phyloP scores from a whole-genome alignment of 768 basidiomycete genomes.

The Lepiota brunneoincarnata region DNA sequence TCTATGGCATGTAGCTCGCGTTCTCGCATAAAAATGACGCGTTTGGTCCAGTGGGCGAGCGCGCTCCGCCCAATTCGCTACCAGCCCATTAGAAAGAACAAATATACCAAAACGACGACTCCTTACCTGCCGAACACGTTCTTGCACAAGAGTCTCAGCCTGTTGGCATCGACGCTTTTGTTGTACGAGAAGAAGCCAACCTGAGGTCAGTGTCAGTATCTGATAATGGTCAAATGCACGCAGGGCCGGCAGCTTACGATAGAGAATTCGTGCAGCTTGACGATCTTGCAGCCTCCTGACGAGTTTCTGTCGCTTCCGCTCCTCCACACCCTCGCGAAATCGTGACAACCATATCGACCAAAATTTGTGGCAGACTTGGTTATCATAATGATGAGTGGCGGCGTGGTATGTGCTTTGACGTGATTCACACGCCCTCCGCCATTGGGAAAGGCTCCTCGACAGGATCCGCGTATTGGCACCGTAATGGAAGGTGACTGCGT shows the following conservation, averaged over 20 bases:
- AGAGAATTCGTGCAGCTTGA: constrained; percentile 15
- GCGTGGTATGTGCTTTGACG: constrained; percentile 20
- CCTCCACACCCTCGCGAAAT: constrained; percentile 18
- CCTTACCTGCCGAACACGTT: constrained; percentile 36
- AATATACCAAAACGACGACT: neutral
- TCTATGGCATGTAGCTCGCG: constrained; percentile 66
- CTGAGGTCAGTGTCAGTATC: constrained; percentile 25
- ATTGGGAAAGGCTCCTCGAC: constrained; percentile 15
- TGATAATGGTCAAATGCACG: neutral
- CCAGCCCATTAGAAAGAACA: constrained; percentile 3
- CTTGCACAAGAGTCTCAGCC: constrained; percentile 41
- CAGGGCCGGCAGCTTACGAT: neutral
- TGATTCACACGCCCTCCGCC: constrained; percentile 20
- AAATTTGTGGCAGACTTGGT: constrained; percentile 16
- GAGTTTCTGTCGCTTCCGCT: constrained; percentile 21
- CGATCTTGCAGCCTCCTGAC: constrained; percentile 19
- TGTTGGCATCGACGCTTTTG: constrained; percentile 36
- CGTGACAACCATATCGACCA: constrained; percentile 2
- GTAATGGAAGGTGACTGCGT: constrained; percentile 19
- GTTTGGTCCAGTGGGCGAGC: constrained; percentile 65
- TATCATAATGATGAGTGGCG: constrained; percentile 21
- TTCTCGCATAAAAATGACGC: constrained; percentile 70
- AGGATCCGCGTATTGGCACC: constrained; percentile 16
- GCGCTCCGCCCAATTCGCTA: constrained; percentile 52
- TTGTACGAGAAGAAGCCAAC: constrained; percentile 42